These are phyloP conservation scores for Phanerochaete sordida DNA, from an alignment of 768 basidiomycete genomes.

Conservation along the genomic window DNA sequence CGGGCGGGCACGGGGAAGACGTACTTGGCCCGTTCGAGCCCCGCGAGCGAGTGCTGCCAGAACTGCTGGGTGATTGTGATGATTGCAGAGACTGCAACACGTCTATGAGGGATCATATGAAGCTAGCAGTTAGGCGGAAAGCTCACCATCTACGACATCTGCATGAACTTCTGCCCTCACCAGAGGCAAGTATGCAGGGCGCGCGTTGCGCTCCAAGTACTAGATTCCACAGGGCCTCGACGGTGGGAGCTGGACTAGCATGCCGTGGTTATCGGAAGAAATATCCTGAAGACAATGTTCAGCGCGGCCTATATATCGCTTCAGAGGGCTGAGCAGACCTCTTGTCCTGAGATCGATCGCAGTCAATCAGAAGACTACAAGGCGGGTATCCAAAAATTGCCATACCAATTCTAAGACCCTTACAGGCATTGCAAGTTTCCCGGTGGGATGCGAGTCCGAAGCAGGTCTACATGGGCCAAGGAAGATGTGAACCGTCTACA, in stretches of 20 bases:
- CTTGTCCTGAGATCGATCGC: too few relatives aligned
- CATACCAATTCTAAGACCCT: too few relatives aligned
- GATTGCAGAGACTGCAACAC: not conserved
- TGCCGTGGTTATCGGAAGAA: too few relatives aligned
- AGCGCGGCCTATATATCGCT: too few relatives aligned
- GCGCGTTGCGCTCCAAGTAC: not conserved
- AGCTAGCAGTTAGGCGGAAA: not conserved
- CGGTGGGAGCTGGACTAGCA: not conserved
- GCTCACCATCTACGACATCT: constrained; percentile 5
- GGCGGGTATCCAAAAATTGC: too few relatives aligned
- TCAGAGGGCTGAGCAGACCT: too few relatives aligned
- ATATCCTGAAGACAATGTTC: too few relatives aligned
- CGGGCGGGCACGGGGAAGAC: constrained; percentile 56
- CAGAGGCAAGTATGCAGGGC: constrained; percentile 1
- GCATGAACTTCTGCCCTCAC: constrained; percentile 2
- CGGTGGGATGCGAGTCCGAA: too few relatives aligned
- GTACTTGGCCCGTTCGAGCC: constrained; percentile 44
- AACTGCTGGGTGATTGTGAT: constrained; percentile 9
- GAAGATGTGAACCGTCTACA: not conserved
- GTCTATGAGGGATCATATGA: not conserved
- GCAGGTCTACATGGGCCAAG: not conserved
- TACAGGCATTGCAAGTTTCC: too few relatives aligned
- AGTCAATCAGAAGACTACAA: too few relatives aligned
- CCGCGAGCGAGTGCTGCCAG: not conserved
- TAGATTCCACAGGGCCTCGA: not conserved